Evolutionary conservation across 345 rosid species (phyloP), one percentile per base, ranked within the genome.

Genomic region (Noccaea caerulescens): DNA sequence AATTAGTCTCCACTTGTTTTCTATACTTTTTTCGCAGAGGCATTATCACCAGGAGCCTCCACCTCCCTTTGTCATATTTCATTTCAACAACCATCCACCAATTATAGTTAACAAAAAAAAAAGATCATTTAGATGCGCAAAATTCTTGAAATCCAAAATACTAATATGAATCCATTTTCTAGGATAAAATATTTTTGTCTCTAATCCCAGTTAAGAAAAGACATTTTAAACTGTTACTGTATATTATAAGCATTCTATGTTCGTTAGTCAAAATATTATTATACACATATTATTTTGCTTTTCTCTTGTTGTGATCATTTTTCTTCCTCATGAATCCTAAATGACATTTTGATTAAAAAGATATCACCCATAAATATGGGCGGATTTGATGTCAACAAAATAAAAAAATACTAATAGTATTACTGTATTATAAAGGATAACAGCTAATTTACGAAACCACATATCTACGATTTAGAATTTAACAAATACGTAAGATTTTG

Each of bases 1-100:
- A 49, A 7, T 9, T n/a, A 18, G 16, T 77, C 79, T 80, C 77
- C 70, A 54, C 3, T 10, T 39, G 12, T 12, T 43, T 25, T 59
- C 27, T n/a, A 60, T 23, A 66, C 65, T 63, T 65, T 69, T 77
- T 50, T 57, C 73, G 69, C 76, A 73, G 72, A 84, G 70, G 79
- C 93, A 86, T 83, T 84, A 88, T 45, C 79, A 86, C 69, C 83
- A 84, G 80, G 63, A 81, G 75, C 58, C 82, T 74, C 94, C 91
- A 88, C 89, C 82, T 80, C 45, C 58, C 44, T 75, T 80, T 84
- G 89, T 84, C 89, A 72, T 72, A 58, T 13, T 58, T 58, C n/a
- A 42, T 51, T 45, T 66, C 72, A 74, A 51, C 72, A 50, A 66
- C 72, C 79, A 77, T 84, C 77, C 78, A 75, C 71, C 73, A 71